Conservation (phyloP, 768 basidiomycete genomes). For the Psilocybe azurescens region DNA sequence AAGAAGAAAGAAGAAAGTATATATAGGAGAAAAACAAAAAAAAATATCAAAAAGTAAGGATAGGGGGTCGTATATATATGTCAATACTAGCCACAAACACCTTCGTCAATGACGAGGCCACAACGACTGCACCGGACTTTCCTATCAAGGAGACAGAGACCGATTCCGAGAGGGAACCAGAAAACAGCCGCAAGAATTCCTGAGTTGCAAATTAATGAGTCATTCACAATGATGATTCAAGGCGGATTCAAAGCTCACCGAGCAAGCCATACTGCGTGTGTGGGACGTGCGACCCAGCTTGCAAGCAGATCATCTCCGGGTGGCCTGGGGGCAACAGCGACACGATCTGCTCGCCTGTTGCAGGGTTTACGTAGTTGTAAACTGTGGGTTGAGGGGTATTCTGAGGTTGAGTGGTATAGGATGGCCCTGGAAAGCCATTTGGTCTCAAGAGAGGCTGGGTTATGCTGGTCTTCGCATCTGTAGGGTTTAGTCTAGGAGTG, state of each 20-base stretch:
- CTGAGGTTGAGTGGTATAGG: slow-evolving; percentile 34
- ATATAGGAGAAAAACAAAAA: not conserved
- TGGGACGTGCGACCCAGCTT: slow-evolving; percentile 69
- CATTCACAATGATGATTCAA: not conserved
- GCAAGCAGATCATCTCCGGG: slow-evolving; percentile 87
- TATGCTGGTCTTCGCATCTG: not conserved
- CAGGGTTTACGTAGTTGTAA: slow-evolving; percentile 72
- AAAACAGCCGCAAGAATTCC: slow-evolving; percentile 82
- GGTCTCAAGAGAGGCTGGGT: slow-evolving; percentile 14
- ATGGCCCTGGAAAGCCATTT: slow-evolving; percentile 15
- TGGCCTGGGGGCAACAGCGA: slow-evolving; percentile 78
- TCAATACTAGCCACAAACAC: slow-evolving; percentile 40
- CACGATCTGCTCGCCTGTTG: slow-evolving; percentile 58
- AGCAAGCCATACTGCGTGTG: slow-evolving; percentile 72
- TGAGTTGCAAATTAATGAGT: slow-evolving; percentile 29
- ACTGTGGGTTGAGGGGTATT: slow-evolving; percentile 52
- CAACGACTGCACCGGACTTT: slow-evolving; percentile 66
- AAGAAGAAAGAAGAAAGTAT: not conserved
- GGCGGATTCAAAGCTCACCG: slow-evolving; percentile 47
- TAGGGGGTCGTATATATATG: not conserved
- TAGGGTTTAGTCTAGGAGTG: slow-evolving; percentile 4
- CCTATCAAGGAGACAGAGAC: slow-evolving; percentile 77
- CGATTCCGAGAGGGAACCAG: slow-evolving; percentile 88
- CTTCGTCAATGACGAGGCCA: slow-evolving; percentile 46
- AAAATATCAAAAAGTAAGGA: not conserved